These are phyloP conservation scores for Hericium erinaceus DNA, from an alignment of 768 basidiomycete genomes.

Conservation along the genomic window DNA sequence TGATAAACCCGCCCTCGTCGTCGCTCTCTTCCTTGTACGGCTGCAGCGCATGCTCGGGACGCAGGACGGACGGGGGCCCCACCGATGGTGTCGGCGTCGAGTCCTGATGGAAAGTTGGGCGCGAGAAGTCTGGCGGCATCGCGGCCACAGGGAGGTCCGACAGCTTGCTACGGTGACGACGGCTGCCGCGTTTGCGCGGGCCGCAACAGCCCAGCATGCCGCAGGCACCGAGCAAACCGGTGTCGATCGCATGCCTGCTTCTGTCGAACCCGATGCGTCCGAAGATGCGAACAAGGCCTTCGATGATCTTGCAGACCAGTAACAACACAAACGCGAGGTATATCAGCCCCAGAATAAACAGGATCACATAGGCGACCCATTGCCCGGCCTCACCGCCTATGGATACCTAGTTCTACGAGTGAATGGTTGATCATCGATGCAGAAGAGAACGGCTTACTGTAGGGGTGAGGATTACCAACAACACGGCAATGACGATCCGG, in stretches of 20 bases:
- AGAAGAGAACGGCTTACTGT: constrained; percentile 46
- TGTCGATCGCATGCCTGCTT: constrained; percentile 69
- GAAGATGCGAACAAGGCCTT: constrained; percentile 70
- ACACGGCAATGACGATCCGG: constrained; percentile 80
- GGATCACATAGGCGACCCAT: constrained; percentile 92
- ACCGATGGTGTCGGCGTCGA: constrained; percentile 32
- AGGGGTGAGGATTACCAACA: constrained; percentile 85
- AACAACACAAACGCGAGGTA: constrained; percentile 79
- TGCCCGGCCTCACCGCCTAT: constrained; percentile 73
- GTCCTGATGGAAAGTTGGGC: constrained; percentile 13
- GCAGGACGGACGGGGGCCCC: constrained; percentile 60
- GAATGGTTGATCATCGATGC: neutral
- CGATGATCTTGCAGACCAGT: constrained; percentile 76
- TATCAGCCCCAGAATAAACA: constrained; percentile 73
- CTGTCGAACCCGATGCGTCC: constrained; percentile 79
- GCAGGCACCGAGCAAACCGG: constrained; percentile 81
- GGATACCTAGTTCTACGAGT: constrained; percentile 48
- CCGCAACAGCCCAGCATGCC: constrained; percentile 62
- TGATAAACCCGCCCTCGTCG: constrained; percentile 76
- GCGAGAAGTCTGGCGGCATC: constrained; percentile 6
- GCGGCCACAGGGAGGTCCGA: constrained; percentile 10
- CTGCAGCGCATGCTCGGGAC: constrained; percentile 68
- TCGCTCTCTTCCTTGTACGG: constrained; percentile 76
- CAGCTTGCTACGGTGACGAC: constrained; percentile 12
- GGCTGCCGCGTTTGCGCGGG: constrained; percentile 25